Base-by-base conservation (phyloP, 208 protist species). In the Crithidia brevicula region DNA sequence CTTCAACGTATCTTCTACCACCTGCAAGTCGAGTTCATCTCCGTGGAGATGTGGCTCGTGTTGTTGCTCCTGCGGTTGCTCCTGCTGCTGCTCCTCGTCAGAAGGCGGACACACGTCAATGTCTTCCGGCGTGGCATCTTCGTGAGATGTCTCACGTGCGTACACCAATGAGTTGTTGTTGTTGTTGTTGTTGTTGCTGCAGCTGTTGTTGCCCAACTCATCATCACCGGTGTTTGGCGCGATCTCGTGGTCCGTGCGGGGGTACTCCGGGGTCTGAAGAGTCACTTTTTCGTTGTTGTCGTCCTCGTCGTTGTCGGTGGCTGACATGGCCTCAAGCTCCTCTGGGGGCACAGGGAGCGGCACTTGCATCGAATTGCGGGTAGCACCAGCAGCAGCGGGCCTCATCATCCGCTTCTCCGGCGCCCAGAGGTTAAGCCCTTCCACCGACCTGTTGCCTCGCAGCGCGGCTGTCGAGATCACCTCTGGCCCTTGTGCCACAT, bases 41-140 rank as follows among this genome's bases (percentile, higher is more conserved):
- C 50, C 52, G 16, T 42, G 31, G 15, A 18, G 20, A 4, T 54
- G 22, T 15, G 9, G 20, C 20, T 52, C 20, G 9, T 52, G 16
- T 28, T 52, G 20, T 28, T 10, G 16, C 46, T 25, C 7, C 46
- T 31, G 20, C 23, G 0, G n/a, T 4, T 38, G 28, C 3, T 38
- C 31, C 20, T 3, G 25, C 6, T 33, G 23, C 27, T 23, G 54
- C 11, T 33, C 7, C 10, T 36, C 10, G 11, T 62, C 56, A 5
- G 56, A 33, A 1, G 36, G 4, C 3, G 27, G 56, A 18, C 13
- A 50, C 16, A 50, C 56, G 18, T 50, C 56, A 7, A 36, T n/a
- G 56, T 50, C 42, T 27, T 52, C 43, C 25, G 50, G 23, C 10
- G 58, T 52, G n/a, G 58, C 43, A 20, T 64, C 58, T 4, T 52